Percentiles rank a stretch among this genome's conserved stretches.
Conservation (phyloP, 192 early-diverging fungal species). For the Thamnidium elegans region DNA sequence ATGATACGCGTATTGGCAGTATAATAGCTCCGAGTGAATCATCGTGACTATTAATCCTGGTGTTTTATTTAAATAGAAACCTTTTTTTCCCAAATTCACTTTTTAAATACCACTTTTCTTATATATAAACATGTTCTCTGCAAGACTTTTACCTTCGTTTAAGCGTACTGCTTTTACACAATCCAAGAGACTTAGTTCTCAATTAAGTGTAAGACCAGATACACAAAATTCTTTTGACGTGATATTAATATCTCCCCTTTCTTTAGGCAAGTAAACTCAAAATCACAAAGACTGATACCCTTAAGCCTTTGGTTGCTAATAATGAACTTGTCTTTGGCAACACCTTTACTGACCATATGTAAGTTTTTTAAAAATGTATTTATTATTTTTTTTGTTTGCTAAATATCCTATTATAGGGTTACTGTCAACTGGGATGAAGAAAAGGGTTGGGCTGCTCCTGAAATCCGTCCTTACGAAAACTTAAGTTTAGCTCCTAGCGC, state of each 20-base stretch:
- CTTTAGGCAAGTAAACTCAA: constrained; percentile 21
- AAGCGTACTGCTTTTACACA: constrained; percentile 2
- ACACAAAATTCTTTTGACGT: not conserved
- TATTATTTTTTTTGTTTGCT: not conserved
- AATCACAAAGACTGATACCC: constrained; percentile 14
- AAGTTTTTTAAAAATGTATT: constrained; percentile 11
- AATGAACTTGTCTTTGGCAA: constrained; percentile 83
- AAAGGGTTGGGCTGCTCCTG: constrained; percentile 77
- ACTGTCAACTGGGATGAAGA: constrained; percentile 74
- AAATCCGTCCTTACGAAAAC: constrained; percentile 84
- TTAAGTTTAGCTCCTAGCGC: constrained; percentile 79
- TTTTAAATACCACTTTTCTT: constrained; percentile 4
- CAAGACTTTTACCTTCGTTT: constrained; percentile 4
- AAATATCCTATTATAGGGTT: constrained; percentile 29
- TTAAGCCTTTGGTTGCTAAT: constrained; percentile 59
- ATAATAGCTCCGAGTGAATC: no score
- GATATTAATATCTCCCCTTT: no score
- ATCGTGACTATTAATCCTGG: no score
- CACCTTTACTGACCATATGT: constrained; percentile 95
- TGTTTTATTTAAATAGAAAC: not conserved
- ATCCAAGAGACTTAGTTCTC: constrained; percentile 15
- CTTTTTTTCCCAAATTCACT: not conserved
- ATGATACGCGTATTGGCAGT: no score
- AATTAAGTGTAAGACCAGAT: constrained; percentile 12
- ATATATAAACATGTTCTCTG: constrained; percentile 5